phyloP scores from a whole-genome alignment of 176 grass and related monocot genomes.

The Elymus sibiricus region DNA sequence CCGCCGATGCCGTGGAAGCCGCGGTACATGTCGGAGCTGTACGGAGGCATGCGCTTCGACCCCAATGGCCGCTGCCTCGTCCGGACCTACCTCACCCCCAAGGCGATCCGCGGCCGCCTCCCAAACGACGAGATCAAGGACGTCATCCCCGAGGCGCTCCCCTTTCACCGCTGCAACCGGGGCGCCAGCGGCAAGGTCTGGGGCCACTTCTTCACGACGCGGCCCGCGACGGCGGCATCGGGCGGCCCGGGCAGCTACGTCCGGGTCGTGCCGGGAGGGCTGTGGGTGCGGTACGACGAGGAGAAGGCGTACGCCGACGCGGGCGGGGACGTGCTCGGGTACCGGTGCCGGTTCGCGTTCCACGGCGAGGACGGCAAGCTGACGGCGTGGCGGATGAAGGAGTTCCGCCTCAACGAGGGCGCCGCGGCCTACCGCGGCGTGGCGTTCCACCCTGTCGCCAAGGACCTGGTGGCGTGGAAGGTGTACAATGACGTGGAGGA shows the following conservation, averaged over 20 bases:
- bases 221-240: not conserved
- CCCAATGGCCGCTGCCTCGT: not conserved
- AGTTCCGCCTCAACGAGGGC: constrained; percentile 15
- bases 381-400: constrained; percentile 23
- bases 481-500: not conserved
- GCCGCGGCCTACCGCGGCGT: constrained; percentile 5
- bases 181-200: not conserved
- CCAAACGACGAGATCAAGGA: not conserved
- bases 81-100: not conserved
- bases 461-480: not conserved
- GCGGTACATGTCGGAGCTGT: not conserved
- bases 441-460: not conserved
- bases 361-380: not conserved
- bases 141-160: not conserved
- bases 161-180: not conserved
- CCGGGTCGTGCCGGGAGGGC: not conserved
- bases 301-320: not conserved
- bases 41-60: not conserved
- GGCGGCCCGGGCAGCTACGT: not conserved
- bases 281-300: not conserved
- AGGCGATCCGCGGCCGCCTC: not conserved
- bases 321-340: not conserved
- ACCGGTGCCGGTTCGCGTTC: constrained; percentile 8
- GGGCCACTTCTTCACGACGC: constrained; percentile 18
- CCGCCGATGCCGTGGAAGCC: not conserved